Conservation (phyloP, 2,329 filamentous ascomycete species). For the Xylaria sp. region DNA sequence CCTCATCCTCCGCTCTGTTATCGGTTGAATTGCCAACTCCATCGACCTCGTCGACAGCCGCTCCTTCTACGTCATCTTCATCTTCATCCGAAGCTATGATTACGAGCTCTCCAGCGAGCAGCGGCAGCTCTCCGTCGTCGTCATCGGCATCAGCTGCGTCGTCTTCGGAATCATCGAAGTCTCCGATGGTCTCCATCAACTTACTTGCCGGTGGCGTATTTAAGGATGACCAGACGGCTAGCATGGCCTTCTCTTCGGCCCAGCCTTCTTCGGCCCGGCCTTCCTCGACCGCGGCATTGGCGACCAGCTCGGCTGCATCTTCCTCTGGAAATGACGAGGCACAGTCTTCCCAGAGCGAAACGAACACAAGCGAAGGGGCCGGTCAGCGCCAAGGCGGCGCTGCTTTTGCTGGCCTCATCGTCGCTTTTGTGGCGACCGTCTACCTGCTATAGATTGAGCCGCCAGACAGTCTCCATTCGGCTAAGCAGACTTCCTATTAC, state of each 20-base stretch:
- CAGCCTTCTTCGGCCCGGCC: constrained; percentile 11
- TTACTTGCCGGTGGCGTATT: constrained; percentile 54
- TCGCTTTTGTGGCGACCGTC: constrained; percentile 58
- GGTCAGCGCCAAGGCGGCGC: constrained; percentile 51
- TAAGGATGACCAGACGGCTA: constrained; percentile 51
- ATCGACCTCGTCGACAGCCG: constrained; percentile 25
- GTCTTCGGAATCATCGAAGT: constrained; percentile 17
- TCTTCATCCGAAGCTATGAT: constrained; percentile 10
- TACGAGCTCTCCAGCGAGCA: constrained; percentile 13
- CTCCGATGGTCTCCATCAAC: constrained; percentile 14
- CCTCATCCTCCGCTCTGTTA: no score
- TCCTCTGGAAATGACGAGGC: constrained; percentile 25
- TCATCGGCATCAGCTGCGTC: no score
- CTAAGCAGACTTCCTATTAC: constrained; percentile 1
- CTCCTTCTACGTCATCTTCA: constrained; percentile 20
- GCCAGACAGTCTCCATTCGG: neutral
- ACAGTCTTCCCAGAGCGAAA: constrained; percentile 36
- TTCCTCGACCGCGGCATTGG: constrained; percentile 32
- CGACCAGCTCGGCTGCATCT: constrained; percentile 32
- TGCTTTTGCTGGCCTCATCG: constrained; percentile 56
- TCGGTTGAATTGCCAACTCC: constrained; percentile 30
- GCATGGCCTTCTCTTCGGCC: neutral
- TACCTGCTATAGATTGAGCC: constrained; percentile 31
- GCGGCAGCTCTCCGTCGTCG: constrained; percentile 4
- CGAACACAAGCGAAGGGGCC: constrained; percentile 49